These are phyloP conservation scores for Gossypium ekmanianum DNA, from an alignment of 345 rosid species.

Conservation along the genomic window DNA sequence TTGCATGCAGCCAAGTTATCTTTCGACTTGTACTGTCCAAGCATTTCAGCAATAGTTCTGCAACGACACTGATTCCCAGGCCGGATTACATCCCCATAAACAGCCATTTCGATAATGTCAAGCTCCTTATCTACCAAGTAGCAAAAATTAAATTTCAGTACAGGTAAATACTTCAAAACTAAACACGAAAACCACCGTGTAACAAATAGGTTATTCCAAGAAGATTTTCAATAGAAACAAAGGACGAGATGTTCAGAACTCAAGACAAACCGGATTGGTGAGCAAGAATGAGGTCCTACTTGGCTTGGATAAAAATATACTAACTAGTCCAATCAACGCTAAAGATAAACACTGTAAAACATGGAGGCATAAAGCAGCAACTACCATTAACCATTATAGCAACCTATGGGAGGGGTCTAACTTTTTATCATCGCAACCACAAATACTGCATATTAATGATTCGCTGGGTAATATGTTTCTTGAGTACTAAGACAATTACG, in stretches of 20 bases:
- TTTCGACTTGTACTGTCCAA: conserved; percentile 70
- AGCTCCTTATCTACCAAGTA: conserved; percentile 73
- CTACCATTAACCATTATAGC: not conserved
- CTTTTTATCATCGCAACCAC: not conserved
- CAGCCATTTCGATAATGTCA: conserved; percentile 94
- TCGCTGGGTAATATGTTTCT: not conserved
- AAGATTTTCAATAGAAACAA: not conserved
- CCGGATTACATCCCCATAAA: conserved; percentile 81
- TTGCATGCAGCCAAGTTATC: conserved; percentile 63
- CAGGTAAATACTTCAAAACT: not conserved
- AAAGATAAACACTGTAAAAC: not conserved
- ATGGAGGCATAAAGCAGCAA: not conserved
- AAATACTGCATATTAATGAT: not conserved
- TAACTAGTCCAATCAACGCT: not conserved
- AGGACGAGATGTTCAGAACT: not conserved
- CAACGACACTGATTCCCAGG: conserved; percentile 94
- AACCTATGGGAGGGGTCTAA: not conserved
- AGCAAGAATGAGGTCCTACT: not conserved
- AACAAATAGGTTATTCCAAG: not conserved
- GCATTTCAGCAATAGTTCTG: conserved; percentile 80
- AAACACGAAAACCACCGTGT: not conserved
- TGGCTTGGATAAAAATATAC: not conserved
- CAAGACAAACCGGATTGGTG: not conserved
- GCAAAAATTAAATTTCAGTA: not conserved
- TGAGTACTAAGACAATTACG: not conserved